Evolutionary conservation across 2,329 filamentous ascomycete genomes (phyloP).

Genomic region (Coniochaeta sp.): DNA sequence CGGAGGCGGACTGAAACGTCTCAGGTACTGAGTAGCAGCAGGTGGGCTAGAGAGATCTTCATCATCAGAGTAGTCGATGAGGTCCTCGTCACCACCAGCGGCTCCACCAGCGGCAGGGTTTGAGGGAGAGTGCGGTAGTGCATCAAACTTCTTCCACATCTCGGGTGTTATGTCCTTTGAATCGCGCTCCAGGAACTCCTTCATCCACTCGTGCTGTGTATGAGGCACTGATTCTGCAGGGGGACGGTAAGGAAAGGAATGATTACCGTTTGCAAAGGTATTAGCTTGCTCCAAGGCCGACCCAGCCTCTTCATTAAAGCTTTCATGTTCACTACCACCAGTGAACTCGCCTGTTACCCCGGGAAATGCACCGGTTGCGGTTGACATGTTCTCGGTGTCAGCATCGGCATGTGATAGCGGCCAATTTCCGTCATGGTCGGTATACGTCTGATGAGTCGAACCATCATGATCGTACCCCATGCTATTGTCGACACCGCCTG

Average conservation of each 20-base stretch:
- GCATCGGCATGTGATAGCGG: not conserved
- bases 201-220: not conserved
- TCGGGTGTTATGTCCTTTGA: not conserved
- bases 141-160: not conserved
- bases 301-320: not conserved
- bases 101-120: not conserved
- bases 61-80: constrained; percentile 26
- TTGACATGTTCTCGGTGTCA: not conserved
- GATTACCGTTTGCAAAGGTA: not conserved
- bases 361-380: not conserved
- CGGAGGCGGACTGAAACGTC: not conserved
- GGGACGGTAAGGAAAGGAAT: not conserved
- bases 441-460: not conserved
- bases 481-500: not conserved
- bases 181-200: not conserved
- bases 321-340: not conserved
- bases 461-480: not conserved
- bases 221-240: not conserved
- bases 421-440: not conserved
- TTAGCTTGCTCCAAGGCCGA: not conserved
- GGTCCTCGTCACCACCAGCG: constrained; percentile 8
- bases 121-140: not conserved
- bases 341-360: not conserved
- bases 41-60: not conserved
- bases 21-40: not conserved